phyloP scores from a whole-genome alignment of 1,284 basidiomycete genomes.

The Mycena citricolor region DNA sequence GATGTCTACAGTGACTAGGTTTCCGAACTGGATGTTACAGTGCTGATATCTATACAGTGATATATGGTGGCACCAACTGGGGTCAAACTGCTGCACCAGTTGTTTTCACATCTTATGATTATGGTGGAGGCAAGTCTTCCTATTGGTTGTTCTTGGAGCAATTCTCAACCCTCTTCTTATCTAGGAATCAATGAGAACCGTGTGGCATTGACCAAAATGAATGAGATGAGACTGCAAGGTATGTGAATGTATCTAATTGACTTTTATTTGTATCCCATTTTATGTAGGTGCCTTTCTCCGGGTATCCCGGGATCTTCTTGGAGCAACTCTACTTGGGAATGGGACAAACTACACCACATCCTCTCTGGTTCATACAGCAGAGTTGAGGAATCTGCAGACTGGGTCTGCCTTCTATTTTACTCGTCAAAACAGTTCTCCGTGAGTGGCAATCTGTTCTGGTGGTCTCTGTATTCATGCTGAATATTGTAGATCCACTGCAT shows the following conservation, averaged over 20 bases:
- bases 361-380: conserved; percentile 42
- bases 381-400: conserved; percentile 45
- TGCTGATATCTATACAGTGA: conserved; percentile 32
- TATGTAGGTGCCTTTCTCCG: conserved; percentile 43
- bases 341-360: conserved; percentile 46
- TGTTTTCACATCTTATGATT: no score
- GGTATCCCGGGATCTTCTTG: conserved; percentile 43
- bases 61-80: conserved; percentile 51
- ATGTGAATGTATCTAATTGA: conserved; percentile 15
- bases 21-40: no score
- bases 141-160: no score
- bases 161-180: no score
- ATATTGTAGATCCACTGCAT: conserved; percentile 36
- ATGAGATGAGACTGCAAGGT: conserved; percentile 53
- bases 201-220: conserved; percentile 47
- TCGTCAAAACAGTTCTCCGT: conserved; percentile 47
- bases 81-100: conserved; percentile 47
- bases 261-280: neutral
- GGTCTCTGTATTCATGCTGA: neutral
- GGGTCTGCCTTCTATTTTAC: conserved; percentile 49
- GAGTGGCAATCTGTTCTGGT: neutral
- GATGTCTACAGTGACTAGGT: conserved; percentile 42
- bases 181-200: conserved; percentile 50
- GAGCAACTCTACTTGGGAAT: conserved; percentile 38
- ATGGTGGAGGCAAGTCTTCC: no score